These are phyloP conservation scores for Penicillium dipodomyicola DNA, from an alignment of 495 filamentous ascomycete genomes.

Conservation along the genomic window DNA sequence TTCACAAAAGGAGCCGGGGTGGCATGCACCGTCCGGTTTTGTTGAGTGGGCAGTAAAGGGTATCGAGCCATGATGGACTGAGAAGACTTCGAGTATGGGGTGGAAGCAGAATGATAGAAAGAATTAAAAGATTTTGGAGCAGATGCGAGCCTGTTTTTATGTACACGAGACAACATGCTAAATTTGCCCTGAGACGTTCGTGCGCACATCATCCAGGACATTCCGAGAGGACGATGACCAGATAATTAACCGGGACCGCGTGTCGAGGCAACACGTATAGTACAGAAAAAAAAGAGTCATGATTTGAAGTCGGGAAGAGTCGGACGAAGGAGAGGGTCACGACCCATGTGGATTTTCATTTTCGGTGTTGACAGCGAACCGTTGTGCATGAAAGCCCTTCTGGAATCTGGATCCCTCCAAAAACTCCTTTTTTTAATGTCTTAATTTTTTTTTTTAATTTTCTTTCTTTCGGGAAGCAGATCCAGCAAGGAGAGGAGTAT, in stretches of 20 bases:
- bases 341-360: conserved; percentile 33
- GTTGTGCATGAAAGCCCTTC: conserved; percentile 27
- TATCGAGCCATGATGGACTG: conserved; percentile 41
- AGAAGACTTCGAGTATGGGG: conserved; percentile 20
- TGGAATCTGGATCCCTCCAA: conserved; percentile 35
- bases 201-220: conserved; percentile 37
- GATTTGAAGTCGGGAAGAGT: conserved; percentile 40
- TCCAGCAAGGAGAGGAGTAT: conserved; percentile 20
- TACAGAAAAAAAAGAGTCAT: conserved; percentile 30
- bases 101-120: conserved; percentile 24
- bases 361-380: conserved; percentile 45
- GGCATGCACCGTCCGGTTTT: conserved; percentile 42
- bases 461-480: conserved; percentile 21
- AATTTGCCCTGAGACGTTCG: conserved; percentile 34
- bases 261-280: conserved; percentile 26
- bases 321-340: conserved; percentile 33
- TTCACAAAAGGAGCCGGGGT: conserved; percentile 34
- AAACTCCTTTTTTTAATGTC: conserved; percentile 35
- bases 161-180: conserved; percentile 35
- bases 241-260: conserved; percentile 36
- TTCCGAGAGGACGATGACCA: conserved; percentile 33
- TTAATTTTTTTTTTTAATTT: conserved; percentile 1
- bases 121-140: conserved; percentile 25
- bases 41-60: conserved; percentile 34
- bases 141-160: conserved; percentile 35